Evolutionary conservation across 2,329 filamentous ascomycete genomes (phyloP).

Genomic region (Scedosporium apiospermum): DNA sequence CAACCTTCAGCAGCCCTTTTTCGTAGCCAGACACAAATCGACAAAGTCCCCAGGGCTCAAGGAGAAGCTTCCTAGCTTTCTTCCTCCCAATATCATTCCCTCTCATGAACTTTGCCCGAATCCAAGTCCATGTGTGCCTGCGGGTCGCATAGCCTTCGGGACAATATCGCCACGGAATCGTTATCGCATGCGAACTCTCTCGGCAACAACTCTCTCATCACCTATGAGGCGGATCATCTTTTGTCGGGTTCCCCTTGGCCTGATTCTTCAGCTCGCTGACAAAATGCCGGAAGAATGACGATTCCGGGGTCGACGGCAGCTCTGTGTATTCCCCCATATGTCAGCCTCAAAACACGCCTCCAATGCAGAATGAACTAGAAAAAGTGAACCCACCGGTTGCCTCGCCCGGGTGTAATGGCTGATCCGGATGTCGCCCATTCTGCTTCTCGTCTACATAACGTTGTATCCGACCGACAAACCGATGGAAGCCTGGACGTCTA

Average conservation of each 20-base stretch:
- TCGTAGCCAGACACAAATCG: too few relatives aligned
- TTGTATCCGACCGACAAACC: slow-evolving; percentile 42
- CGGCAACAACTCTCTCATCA: too few relatives aligned
- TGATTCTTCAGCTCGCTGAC: slow-evolving; percentile 42
- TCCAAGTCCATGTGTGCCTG: too few relatives aligned
- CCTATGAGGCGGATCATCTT: not conserved
- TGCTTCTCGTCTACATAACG: slow-evolving; percentile 36
- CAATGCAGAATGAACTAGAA: not conserved
- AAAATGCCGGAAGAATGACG: slow-evolving; percentile 39
- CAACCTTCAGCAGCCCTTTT: too few relatives aligned
- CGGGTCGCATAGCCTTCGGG: too few relatives aligned
- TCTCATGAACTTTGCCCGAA: too few relatives aligned
- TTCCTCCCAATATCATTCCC: too few relatives aligned
- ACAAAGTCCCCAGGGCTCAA: too few relatives aligned
- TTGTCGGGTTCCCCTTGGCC: slow-evolving; percentile 28
- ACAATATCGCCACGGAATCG: too few relatives aligned
- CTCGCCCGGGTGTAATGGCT: slow-evolving; percentile 41
- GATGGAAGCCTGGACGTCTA: slow-evolving; percentile 40
- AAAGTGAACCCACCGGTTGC: slow-evolving; percentile 31
- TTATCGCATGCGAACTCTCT: too few relatives aligned
- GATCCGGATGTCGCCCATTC: slow-evolving; percentile 38
- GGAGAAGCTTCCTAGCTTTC: too few relatives aligned
- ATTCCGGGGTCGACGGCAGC: slow-evolving; percentile 11
- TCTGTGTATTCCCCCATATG: slow-evolving; percentile 13
- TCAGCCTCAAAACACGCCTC: slow-evolving; percentile 16